Conservation (phyloP, 179 eudicot species). For the Heliamphora pulchella region DNA sequence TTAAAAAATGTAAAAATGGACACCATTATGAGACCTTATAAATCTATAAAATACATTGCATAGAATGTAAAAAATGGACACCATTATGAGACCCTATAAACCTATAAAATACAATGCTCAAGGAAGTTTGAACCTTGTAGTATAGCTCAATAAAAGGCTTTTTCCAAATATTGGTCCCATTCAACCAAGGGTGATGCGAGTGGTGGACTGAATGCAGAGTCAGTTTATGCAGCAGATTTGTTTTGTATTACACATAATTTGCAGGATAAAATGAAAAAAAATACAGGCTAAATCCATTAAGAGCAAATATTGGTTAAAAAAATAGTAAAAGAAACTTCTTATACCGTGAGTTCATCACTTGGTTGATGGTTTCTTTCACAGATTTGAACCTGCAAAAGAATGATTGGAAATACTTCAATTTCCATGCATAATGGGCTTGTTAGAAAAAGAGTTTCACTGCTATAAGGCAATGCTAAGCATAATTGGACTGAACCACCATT, state of each 20-base stretch:
- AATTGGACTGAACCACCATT: not conserved
- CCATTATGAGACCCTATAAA: too few relatives aligned
- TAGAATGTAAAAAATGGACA: not conserved
- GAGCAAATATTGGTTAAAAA: not conserved
- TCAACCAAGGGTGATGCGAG: not conserved
- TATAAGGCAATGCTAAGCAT: not conserved
- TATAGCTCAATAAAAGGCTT: not conserved
- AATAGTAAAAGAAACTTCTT: not conserved
- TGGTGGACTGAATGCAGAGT: not conserved
- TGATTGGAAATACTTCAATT: not conserved
- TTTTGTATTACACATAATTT: not conserved
- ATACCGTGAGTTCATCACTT: slow-evolving; percentile 76
- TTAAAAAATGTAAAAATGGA: not conserved
- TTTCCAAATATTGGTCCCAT: not conserved
- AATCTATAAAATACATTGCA: too few relatives aligned
- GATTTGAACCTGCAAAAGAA: slow-evolving; percentile 65
- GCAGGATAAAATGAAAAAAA: not conserved
- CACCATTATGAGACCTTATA: too few relatives aligned
- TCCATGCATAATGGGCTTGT: not conserved
- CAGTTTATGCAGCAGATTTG: slow-evolving; percentile 8
- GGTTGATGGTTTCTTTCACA: slow-evolving; percentile 94
- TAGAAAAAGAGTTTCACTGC: not conserved
- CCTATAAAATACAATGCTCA: too few relatives aligned
- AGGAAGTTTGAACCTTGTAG: not conserved
- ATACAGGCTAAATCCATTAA: not conserved